Evolutionary conservation across 352 stramenopile genomes (phyloP).

Genomic region (Pythium pyrilobum): DNA sequence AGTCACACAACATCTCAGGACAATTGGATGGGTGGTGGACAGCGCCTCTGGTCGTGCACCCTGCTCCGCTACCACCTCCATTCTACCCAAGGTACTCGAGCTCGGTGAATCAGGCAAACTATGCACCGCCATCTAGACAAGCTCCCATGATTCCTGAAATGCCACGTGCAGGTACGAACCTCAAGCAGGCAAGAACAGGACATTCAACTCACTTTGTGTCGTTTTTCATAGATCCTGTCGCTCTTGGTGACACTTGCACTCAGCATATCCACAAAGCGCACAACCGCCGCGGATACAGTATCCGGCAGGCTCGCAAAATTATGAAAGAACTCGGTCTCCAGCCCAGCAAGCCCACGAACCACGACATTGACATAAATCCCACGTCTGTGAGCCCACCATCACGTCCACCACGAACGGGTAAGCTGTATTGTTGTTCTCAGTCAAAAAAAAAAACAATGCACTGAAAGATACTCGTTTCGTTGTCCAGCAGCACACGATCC

Average conservation of each 20-base stretch:
- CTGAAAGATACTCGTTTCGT: neutral
- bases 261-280: slow-evolving; percentile 41
- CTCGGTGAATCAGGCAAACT: too few relatives aligned
- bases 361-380: too few relatives aligned
- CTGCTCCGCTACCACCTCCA: too few relatives aligned
- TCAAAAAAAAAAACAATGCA: neutral
- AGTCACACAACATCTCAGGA: neutral
- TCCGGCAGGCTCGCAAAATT: slow-evolving; percentile 47
- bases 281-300: slow-evolving; percentile 64
- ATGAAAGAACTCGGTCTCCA: slow-evolving; percentile 10
- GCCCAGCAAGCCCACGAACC: neutral
- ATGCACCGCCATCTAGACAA: neutral
- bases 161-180: too few relatives aligned
- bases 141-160: too few relatives aligned
- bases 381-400: neutral
- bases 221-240: neutral
- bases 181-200: too few relatives aligned
- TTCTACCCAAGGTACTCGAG: too few relatives aligned
- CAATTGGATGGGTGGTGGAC: neutral
- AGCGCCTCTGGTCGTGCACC: too few relatives aligned
- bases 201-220: neutral
- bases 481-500: neutral
- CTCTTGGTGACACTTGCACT: neutral
- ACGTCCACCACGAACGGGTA: too few relatives aligned
- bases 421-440: too few relatives aligned